Percentiles rank a stretch among this genome's conserved stretches.
phyloP scores from a whole-genome alignment of 495 filamentous ascomycete species.

The Xylaria bambusicola region DNA sequence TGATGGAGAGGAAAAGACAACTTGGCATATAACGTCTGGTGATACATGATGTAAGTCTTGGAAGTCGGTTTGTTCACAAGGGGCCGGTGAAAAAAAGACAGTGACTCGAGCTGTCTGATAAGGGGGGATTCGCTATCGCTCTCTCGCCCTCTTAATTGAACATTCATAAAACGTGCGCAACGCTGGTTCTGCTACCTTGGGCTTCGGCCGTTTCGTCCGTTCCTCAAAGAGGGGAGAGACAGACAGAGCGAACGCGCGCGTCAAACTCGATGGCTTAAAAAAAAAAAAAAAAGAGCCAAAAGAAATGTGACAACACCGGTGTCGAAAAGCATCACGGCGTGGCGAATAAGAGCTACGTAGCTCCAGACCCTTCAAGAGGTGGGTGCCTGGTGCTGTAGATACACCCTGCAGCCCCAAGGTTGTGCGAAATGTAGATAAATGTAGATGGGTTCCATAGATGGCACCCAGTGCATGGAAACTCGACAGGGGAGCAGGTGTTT shows the following conservation, averaged over 20 bases:
- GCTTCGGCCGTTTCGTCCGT: not conserved
- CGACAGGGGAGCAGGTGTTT: not conserved
- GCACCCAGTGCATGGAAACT: conserved; percentile 10
- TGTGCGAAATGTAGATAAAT: conserved; percentile 16
- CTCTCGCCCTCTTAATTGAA: conserved; percentile 1
- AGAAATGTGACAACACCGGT: conserved; percentile 2
- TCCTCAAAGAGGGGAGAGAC: no score
- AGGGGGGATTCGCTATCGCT: not conserved
- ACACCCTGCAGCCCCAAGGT: conserved; percentile 19
- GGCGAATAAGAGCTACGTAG: conserved; percentile 14
- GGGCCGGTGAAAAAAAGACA: conserved; percentile 1
- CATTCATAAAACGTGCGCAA: not conserved
- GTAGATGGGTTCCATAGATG: conserved; percentile 15
- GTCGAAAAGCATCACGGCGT: conserved; percentile 5
- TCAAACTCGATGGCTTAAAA: no score
- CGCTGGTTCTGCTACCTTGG: not conserved
- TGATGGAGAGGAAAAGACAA: not conserved
- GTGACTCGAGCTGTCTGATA: not conserved
- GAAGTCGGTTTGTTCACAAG: conserved; percentile 2
- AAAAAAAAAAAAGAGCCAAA: not conserved
- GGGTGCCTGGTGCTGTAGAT: conserved; percentile 15
- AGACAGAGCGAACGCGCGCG: no score
- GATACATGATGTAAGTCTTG: not conserved
- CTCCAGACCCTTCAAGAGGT: conserved; percentile 12
- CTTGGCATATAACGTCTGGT: conserved; percentile 17